Base-by-base conservation (phyloP, 2,329 filamentous ascomycete genomes). In the Penicillium verrucosum region DNA sequence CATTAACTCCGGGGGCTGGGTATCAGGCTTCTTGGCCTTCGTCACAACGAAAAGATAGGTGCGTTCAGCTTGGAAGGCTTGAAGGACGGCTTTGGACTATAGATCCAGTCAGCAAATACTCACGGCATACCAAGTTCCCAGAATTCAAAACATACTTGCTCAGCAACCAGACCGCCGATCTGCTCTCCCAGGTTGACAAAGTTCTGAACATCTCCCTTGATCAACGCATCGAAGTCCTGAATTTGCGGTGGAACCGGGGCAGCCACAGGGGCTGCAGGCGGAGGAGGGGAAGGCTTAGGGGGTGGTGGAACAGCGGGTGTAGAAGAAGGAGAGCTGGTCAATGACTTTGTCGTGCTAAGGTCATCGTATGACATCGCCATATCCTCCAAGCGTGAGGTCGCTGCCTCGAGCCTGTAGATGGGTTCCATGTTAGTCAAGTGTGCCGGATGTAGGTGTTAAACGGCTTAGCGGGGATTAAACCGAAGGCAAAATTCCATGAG, bases 321-420 rank as follows among this genome's bases (percentile, higher is more conserved):
- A 36, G 66, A 58, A 50, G 67, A 58, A 55, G 68, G 60, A 49
- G 68, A 29, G 8, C 60, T 54, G 30, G 45, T 60, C 25, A 68
- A 41, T 68, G 74, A 60, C 73, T 74, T 72, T 6, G 76, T 69
- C 43, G 73, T 69, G 54, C 80, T 69, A 78, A 82, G 54, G 83
- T 73, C 74, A 59, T 78, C 76, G 44, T 79, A 85, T 16, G 90
- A 88, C 64, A 89, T 86, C 44, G 94, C 93, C 70, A 99, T 96
- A 75, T 99, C 94, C 80, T 99, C 94, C 55, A 99, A 85, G 57
- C 94, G 88, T 62, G 92, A 94, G 51, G 94, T 99, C 38, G 94
- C 94, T 74, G 94, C 94, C 82, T 99, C 94, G 67, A 99, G 89
- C 78, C 94, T 99, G 80, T 71, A 76, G 65, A 51, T 58, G 76